Conservation (phyloP, 345 rosid species). For the Pistacia integerrima region DNA sequence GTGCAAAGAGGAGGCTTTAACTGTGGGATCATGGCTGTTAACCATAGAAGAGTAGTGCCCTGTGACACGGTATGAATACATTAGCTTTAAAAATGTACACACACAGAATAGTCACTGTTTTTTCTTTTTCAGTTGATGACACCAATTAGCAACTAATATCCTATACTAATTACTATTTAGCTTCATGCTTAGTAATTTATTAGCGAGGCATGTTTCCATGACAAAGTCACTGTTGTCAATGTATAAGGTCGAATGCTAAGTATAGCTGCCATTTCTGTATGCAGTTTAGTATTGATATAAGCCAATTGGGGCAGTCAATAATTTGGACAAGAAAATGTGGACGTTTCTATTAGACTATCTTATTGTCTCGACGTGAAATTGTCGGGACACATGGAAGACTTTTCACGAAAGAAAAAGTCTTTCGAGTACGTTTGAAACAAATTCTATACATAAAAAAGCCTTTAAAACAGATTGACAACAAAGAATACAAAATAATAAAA, state of each 20-base stretch:
- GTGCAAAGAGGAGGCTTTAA: constrained; percentile 25
- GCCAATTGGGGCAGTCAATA: not conserved
- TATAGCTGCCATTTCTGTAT: not conserved
- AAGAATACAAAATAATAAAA: not conserved
- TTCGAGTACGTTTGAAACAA: not conserved
- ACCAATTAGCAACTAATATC: no score
- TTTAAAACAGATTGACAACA: not conserved
- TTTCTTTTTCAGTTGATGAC: no score
- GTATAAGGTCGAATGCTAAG: not conserved
- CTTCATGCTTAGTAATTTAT: no score
- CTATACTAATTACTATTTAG: no score
- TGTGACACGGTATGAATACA: constrained; percentile 3
- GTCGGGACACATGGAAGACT: not conserved
- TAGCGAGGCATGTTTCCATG: no score
- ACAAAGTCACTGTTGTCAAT: no score
- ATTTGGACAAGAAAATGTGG: not conserved
- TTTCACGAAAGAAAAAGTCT: no score
- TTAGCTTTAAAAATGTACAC: not conserved
- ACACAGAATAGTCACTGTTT: no score
- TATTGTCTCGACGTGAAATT: not conserved
- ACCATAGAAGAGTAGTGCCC: constrained; percentile 34
- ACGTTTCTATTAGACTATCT: not conserved
- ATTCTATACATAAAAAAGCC: not conserved
- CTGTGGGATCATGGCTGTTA: constrained; percentile 28
- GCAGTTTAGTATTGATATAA: not conserved